Evolutionary conservation across 768 basidiomycete species (phyloP).

Genomic region (Asterophora parasitica): DNA sequence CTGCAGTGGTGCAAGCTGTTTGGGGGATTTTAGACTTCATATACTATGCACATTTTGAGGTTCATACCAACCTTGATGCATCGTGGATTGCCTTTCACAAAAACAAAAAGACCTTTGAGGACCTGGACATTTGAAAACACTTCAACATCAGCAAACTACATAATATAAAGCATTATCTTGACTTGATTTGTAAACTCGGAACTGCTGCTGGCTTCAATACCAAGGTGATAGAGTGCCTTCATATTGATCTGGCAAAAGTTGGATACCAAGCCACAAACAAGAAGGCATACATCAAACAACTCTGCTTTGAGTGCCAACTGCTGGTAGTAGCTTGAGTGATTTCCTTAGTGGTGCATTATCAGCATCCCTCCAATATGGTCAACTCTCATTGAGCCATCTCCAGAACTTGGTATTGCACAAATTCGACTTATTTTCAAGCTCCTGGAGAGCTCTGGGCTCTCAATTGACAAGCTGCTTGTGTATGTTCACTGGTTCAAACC

Average conservation of each 20-base stretch:
- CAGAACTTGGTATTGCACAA: conserved; percentile 22
- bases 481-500: no score
- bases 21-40: conserved; percentile 16
- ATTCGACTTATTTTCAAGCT: conserved; percentile 24
- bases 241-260: no score
- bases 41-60: conserved; percentile 25
- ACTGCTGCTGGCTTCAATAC: no score
- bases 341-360: no score
- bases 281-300: neutral
- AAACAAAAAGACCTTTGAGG: neutral
- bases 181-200: neutral
- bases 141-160: neutral
- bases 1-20: conserved; percentile 20
- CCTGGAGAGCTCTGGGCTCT: no score
- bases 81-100: conserved; percentile 28
- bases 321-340: no score
- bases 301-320: no score
- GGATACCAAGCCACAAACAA: no score
- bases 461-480: no score
- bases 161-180: neutral
- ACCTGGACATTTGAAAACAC: neutral
- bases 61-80: conserved; percentile 22
- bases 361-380: no score
- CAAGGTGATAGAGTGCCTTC: no score
- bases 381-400: no score